Conservation (phyloP, 2,329 filamentous ascomycete species). For the Apiospora koreana region DNA sequence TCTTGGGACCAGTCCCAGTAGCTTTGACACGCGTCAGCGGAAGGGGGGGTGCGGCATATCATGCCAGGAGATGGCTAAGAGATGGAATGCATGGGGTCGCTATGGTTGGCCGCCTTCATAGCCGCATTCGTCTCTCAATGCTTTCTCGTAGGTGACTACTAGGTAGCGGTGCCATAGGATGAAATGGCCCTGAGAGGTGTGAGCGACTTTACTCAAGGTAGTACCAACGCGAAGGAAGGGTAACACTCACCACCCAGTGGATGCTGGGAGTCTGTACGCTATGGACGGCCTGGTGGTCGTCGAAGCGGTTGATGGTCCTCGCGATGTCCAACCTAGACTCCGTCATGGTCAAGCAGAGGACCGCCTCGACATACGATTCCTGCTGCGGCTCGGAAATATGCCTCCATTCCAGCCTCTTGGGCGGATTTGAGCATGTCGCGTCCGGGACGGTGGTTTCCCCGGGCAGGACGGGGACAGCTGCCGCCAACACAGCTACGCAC, state of each 20-base stretch:
- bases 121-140: constrained; percentile 1
- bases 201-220: no score
- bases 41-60: neutral
- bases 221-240: no score
- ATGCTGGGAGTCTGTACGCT: constrained; percentile 11
- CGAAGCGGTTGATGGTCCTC: constrained; percentile 12
- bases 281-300: constrained; percentile 13
- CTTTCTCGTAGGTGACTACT: neutral
- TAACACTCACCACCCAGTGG: constrained; percentile 14
- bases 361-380: constrained; percentile 7
- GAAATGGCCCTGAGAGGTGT: neutral
- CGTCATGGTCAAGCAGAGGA: constrained; percentile 8
- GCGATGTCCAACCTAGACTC: neutral
- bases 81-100: no score
- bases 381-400: constrained; percentile 3
- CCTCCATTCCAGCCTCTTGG: neutral
- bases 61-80: no score
- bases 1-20: constrained; percentile 15
- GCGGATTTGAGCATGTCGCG: constrained; percentile 5
- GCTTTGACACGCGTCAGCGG: neutral
- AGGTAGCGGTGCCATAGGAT: constrained; percentile 2
- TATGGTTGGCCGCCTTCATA: constrained; percentile 5
- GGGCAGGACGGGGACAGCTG: no score
- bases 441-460: no score
- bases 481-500: no score